These are phyloP conservation scores for Penicillium macrosclerotiorum DNA, from an alignment of 495 filamentous ascomycete species.

Conservation along the genomic window DNA sequence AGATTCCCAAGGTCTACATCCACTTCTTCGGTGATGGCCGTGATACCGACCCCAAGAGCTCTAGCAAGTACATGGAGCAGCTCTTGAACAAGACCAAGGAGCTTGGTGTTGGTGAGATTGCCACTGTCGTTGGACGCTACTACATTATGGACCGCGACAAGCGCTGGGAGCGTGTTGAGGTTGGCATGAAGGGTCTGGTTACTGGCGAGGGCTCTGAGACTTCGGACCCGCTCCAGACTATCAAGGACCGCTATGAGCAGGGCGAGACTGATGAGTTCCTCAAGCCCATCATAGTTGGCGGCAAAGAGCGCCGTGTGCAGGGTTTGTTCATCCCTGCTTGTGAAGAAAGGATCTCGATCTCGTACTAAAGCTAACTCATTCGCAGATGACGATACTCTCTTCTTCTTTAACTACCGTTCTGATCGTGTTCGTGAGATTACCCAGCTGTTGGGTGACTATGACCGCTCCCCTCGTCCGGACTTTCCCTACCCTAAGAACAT, in stretches of 20 bases:
- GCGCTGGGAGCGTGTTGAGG: conserved; percentile 92
- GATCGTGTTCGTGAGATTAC: conserved; percentile 97
- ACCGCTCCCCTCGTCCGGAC: conserved; percentile 84
- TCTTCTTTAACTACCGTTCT: conserved; percentile 99
- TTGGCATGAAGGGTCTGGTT: conserved; percentile 84
- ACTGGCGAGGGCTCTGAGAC: conserved; percentile 82
- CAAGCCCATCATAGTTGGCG: conserved; percentile 93
- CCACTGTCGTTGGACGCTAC: conserved; percentile 94
- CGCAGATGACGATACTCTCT: conserved; percentile 83
- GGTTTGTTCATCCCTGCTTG: conserved; percentile 48
- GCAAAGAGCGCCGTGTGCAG: conserved; percentile 78
- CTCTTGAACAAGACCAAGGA: conserved; percentile 75
- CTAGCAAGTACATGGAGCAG: conserved; percentile 79
- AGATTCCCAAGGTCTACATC: conserved; percentile 88
- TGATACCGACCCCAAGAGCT: conserved; percentile 95
- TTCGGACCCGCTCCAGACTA: conserved; percentile 78
- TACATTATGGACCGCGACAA: conserved; percentile 99
- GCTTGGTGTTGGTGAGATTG: conserved; percentile 80
- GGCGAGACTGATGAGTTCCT: conserved; percentile 95
- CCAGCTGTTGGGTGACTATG: conserved; percentile 86
- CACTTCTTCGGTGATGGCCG: conserved; percentile 99
- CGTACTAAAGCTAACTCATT: conserved; percentile 9
- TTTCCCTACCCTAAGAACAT: conserved; percentile 94
- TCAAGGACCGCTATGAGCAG: conserved; percentile 83
- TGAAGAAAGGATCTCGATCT: neutral